These are phyloP conservation scores for Vicia villosa DNA, from an alignment of 306 rosid species.

Conservation along the genomic window DNA sequence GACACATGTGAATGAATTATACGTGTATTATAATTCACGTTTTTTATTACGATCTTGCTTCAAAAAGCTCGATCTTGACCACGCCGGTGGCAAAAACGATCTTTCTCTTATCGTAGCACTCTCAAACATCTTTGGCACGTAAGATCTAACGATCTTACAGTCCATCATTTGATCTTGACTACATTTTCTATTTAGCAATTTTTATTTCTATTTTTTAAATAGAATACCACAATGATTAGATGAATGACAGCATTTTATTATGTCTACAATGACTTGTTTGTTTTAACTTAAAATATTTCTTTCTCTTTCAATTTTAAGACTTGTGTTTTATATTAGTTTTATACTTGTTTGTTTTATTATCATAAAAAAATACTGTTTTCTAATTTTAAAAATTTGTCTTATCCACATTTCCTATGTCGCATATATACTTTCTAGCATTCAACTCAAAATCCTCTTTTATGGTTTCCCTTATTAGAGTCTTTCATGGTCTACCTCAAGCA, in stretches of 20 bases:
- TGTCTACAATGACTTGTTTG: background rate
- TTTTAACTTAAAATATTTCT: background rate
- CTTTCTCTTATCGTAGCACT: no score
- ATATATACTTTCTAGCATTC: conserved; percentile 9
- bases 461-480: conserved; percentile 3
- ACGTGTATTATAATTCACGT: no score
- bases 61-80: no score
- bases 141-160: no score
- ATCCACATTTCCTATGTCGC: background rate
- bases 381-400: background rate
- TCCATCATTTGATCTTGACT: no score
- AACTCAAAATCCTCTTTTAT: background rate
- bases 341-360: background rate
- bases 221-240: background rate
- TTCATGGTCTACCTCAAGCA: conserved; percentile 9
- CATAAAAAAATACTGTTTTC: background rate
- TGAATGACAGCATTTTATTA: background rate
- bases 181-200: background rate
- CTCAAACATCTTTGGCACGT: no score
- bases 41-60: no score
- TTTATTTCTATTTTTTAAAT: background rate
- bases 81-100: no score
- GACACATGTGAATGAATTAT: no score
- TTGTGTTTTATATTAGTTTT: background rate
- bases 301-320: background rate